Evolutionary conservation across 495 filamentous ascomycete genomes (phyloP), one percentile per base, ranked within the genome.

Genomic region (Daldinia loculata): DNA sequence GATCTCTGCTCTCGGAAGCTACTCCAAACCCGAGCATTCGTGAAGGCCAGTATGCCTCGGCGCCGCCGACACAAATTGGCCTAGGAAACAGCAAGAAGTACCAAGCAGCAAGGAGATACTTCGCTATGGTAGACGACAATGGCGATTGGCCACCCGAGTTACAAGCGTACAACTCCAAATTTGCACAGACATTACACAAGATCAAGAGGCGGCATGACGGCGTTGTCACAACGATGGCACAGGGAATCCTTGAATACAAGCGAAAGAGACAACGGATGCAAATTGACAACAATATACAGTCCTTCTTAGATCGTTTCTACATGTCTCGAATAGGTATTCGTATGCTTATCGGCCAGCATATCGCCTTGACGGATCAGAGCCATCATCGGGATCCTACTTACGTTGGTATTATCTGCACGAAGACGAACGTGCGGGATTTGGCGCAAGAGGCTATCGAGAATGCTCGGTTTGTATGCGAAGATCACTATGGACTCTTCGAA

Each of bases 261-360:
- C 92, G 95, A 48, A 95, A 90, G 76, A 89, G 93, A 62, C 95
- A 99, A 84, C 89, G 95, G 48, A 95, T 98, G 91, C 96, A 98
- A 77, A 99, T 99, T 76, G 95, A 98, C 81, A 90, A 93, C 62
- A 95, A 93, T 60, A 97, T 99, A 56, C 95, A 99, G 77, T 88
- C 91, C 56, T 99, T 99, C 82, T 89, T 99, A 62, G 95, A 99
- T 81, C 92, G 95, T 56, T 99, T 99, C 78, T 99, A 99, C 84
- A 99, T 99, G 95, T 97, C 93, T 36, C 93, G 95, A n/a, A 99
- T 99, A 69, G 95, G 95, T 69, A 99, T 99, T 61, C 92, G 95
- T 67, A 99, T 99, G 95, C 87, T 99, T 14, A 97, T 99, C 61
- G 95, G 95, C 32, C 95, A 99, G 79, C 95, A 99, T 80, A 95